Conservation (phyloP, 192 early-diverging fungal species). For the Spinellus fusiger region DNA sequence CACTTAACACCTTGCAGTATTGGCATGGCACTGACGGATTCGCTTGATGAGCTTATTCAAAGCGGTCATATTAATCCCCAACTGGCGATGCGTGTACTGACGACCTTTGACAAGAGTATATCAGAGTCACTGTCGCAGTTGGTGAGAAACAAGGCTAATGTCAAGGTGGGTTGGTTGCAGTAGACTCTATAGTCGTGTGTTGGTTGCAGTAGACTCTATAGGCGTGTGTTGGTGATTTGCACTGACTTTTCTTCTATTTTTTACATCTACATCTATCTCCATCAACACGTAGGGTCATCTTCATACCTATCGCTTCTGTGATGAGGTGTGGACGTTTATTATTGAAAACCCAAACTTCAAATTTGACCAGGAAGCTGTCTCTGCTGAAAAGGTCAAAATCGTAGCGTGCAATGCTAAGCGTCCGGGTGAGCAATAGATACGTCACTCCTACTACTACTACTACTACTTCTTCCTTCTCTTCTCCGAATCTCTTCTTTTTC, state of each 20-base stretch:
- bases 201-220: background rate
- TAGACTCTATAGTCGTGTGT: background rate
- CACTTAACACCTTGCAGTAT: conserved; percentile 43
- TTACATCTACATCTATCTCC: background rate
- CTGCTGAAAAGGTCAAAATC: conserved; percentile 89
- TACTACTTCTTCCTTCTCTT: background rate
- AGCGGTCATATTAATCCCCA: conserved; percentile 87
- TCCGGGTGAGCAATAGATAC: conserved; percentile 54
- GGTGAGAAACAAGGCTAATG: conserved; percentile 73
- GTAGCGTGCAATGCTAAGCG: conserved; percentile 85
- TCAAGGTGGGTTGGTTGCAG: conserved; percentile 61
- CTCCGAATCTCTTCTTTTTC: background rate
- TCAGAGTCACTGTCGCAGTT: conserved; percentile 77
- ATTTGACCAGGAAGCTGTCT: conserved; percentile 77
- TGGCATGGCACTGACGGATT: conserved; percentile 90
- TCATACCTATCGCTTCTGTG: conserved; percentile 89
- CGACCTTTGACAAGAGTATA: conserved; percentile 82
- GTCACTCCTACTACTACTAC: background rate
- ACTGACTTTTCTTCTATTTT: background rate
- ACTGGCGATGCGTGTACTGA: conserved; percentile 85
- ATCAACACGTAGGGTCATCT: conserved; percentile 60
- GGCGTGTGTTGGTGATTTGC: background rate
- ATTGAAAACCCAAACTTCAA: conserved; percentile 81
- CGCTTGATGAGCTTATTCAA: conserved; percentile 92
- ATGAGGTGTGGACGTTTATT: conserved; percentile 99